Conservation (phyloP, 495 filamentous ascomycete species). For the Neohortaea acidophila region DNA sequence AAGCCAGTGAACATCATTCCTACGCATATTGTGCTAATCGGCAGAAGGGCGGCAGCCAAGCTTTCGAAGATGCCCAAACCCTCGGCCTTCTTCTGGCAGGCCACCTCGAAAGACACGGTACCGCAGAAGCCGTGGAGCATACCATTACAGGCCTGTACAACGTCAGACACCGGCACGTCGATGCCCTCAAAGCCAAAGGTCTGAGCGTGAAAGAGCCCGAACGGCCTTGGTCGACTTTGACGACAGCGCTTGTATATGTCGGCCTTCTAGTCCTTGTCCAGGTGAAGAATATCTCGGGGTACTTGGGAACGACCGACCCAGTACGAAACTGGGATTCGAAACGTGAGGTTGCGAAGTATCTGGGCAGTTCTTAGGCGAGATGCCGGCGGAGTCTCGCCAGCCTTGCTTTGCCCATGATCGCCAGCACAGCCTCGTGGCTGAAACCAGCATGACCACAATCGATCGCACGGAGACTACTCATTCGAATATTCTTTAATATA, state of each 20-base stretch:
- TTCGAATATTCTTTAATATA: too few relatives aligned
- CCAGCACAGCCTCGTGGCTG: too few relatives aligned
- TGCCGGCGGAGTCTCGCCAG: too few relatives aligned
- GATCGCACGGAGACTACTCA: too few relatives aligned
- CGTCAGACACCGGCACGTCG: background rate
- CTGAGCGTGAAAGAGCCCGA: background rate
- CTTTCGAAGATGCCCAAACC: slow-evolving; percentile 18
- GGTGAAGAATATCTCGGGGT: background rate
- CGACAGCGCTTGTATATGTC: background rate
- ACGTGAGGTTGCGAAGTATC: background rate
- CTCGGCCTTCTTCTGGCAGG: slow-evolving; percentile 13
- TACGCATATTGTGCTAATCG: too few relatives aligned
- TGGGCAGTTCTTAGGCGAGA: too few relatives aligned
- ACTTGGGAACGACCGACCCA: background rate
- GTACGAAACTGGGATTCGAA: background rate
- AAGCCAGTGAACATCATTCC: too few relatives aligned
- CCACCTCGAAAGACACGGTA: background rate
- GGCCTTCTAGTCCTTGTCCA: background rate
- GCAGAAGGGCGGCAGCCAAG: slow-evolving; percentile 21
- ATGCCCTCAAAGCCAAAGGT: background rate
- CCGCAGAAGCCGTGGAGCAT: background rate
- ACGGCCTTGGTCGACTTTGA: background rate
- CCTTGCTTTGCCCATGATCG: too few relatives aligned
- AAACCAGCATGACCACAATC: too few relatives aligned
- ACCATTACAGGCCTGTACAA: background rate